Base-by-base conservation (phyloP, 306 rosid genomes). In the Fragaria nilgerrensis region DNA sequence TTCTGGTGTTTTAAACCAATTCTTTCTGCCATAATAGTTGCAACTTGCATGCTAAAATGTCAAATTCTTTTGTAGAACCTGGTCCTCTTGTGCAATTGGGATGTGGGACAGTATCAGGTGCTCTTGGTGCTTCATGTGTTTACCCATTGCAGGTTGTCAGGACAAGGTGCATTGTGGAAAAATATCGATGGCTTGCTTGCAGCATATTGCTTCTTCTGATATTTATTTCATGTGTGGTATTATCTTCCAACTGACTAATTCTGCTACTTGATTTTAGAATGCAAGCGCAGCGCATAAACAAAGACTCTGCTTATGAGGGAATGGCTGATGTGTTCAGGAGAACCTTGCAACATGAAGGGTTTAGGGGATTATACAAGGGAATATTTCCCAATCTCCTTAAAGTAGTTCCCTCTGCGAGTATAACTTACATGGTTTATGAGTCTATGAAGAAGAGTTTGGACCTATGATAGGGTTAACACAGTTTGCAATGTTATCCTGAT, bases 61-160 rank as follows among this genome's bases (percentile, higher is more conserved):
- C 80, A 36, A 76, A 32, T 34, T 52, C 48, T 73, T 79, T 72
- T 84, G 82, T 78, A 87, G 98, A 93, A 76, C 88, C 96, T 64
- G 96, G 98, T 71, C 90, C 96, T 81, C 88, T 93, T 52, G 80
- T 88, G 36, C 96, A 93, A 87, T 79, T 93, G 79, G 98, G 96
- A 77, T 93, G 96, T 74, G 98, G 98, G 74, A 93, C 95, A 12
- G 53, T 88, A 81, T 93, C 98, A n/a, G 98, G 95, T 84, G 88
- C 96, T 76, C 91, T 93, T 68, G 96, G 98, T 79, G 96, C 98
- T 70, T 80, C 98, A 29, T 93, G 95, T 78, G 98, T 93, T 79
- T 93, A 93, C 83, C 96, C 96, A 6, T 84, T 93, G 81, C 96
- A 93, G 81, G 98, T 91, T 56, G 78, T 91, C 62, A 86, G 98